phyloP scores from a whole-genome alignment of 208 protist genomes.

The Sergeia podlipaevii region DNA sequence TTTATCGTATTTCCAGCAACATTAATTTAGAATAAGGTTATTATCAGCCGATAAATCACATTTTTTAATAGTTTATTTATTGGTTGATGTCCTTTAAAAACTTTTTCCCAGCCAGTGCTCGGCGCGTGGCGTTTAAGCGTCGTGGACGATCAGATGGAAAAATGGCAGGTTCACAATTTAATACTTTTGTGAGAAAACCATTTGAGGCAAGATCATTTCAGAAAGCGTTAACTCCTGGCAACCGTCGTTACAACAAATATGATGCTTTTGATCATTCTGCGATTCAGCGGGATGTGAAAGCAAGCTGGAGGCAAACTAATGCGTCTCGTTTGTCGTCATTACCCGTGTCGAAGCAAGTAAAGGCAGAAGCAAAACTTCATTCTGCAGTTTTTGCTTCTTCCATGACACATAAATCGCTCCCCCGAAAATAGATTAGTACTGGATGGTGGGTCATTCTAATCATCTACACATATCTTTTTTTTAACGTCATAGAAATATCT shows the following conservation, averaged over 20 bases:
- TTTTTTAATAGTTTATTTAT: not conserved
- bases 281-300: slow-evolving; percentile 18
- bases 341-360: slow-evolving; percentile 23
- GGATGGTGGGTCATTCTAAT: too few relatives aligned
- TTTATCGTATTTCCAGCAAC: too few relatives aligned
- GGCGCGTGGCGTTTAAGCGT: slow-evolving; percentile 4
- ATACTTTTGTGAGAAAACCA: slow-evolving; percentile 24
- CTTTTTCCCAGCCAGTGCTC: slow-evolving; percentile 29
- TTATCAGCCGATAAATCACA: too few relatives aligned
- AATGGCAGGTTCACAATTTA: slow-evolving; percentile 20
- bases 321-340: slow-evolving; percentile 18
- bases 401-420: too few relatives aligned
- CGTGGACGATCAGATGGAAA: slow-evolving; percentile 38
- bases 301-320: slow-evolving; percentile 9
- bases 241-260: slow-evolving; percentile 4
- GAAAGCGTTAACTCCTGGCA: slow-evolving; percentile 4
- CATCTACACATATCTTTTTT: too few relatives aligned
- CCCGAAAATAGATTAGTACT: too few relatives aligned
- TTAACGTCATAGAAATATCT: too few relatives aligned
- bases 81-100: slow-evolving; percentile 41
- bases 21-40: not conserved
- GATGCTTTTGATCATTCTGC: slow-evolving; percentile 21
- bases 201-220: slow-evolving; percentile 28
- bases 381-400: too few relatives aligned
- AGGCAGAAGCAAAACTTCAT: too few relatives aligned